Evolutionary conservation across 305 asterid genomes (phyloP), one percentile per base, ranked within the genome.

Genomic region (Rubia occidens): DNA sequence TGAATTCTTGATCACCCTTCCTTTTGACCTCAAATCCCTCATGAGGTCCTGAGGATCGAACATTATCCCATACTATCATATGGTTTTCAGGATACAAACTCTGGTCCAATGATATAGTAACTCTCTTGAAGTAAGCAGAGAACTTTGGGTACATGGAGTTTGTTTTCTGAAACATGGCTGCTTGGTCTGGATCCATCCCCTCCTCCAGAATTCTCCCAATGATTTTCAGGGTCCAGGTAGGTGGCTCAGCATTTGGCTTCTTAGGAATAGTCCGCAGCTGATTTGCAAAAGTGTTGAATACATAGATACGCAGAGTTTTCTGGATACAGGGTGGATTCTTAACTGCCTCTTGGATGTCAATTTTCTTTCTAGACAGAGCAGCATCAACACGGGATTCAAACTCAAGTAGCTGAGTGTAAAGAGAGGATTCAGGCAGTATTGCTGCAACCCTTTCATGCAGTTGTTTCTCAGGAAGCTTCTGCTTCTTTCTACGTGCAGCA

Each of bases 1-100:
- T 85, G 76, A 89, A 90, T 76, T 94, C 99, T 82, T 87, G 95
- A 64, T 94, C 96, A 67, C 99, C 99, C 76, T 84, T 91, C 82
- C 99, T 81, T 80, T 87, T 94, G 58, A 90, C 93, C 85, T 94
- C 97, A 20, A 94, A 94, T 24, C 99, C 99, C 72, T 90, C 97
- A 5, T 94, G 99, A 26, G 92, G 88, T 58, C 90, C 91, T 65
- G 97, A 95, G 11, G 95, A 77, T 71, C 96, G 86, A 40, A 89
- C 82, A 75, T 88, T 80, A 62, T 94, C 97, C 99, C 99, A 94
- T 51, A 86, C 78, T 39, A 94, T 94, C 71, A 88, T 74, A 83
- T 90, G 95, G 87, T 90, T 89, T 66, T 89, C 94, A 20, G 96
- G 97, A 82, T 86, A 94, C 53, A 89, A 75, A 47, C 85, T 94